Percentiles rank a stretch among this genome's conserved stretches.
Conservation (phyloP, 805 yeast species). For the Yarrowia keelungensis region DNA sequence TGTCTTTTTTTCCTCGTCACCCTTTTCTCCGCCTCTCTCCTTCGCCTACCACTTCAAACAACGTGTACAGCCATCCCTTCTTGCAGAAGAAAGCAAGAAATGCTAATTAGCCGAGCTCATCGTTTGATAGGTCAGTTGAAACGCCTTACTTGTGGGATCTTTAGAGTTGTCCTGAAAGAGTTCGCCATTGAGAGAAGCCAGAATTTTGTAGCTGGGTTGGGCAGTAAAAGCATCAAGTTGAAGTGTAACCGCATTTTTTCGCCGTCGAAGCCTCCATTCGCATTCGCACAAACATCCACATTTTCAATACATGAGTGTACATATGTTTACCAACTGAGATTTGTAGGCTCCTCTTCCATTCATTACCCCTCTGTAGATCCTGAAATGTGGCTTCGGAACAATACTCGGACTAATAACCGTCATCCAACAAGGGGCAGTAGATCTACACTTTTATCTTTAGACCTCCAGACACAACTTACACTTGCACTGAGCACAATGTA, state of each 20-base stretch:
- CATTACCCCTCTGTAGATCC: too few species aligned
- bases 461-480: not conserved
- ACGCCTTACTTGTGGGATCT: not conserved
- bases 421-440: not conserved
- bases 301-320: too few species aligned
- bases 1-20: not conserved
- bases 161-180: too few species aligned
- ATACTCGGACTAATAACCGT: not conserved
- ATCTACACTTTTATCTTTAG: not conserved
- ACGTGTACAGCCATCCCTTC: slow-evolving; percentile 4
- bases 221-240: too few species aligned
- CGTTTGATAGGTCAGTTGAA: not conserved
- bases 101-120: slow-evolving; percentile 2
- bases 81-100: not conserved
- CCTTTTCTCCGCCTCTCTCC: not conserved
- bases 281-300: too few species aligned
- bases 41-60: not conserved
- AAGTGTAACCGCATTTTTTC: too few species aligned
- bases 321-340: too few species aligned
- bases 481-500: not conserved
- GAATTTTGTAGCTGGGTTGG: too few species aligned
- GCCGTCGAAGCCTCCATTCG: too few species aligned
- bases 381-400: not conserved
- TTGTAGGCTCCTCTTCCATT: too few species aligned
- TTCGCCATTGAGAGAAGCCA: too few species aligned